Evolutionary conservation across 2,329 filamentous ascomycete species (phyloP).

Genomic region (Xylogone sp.): DNA sequence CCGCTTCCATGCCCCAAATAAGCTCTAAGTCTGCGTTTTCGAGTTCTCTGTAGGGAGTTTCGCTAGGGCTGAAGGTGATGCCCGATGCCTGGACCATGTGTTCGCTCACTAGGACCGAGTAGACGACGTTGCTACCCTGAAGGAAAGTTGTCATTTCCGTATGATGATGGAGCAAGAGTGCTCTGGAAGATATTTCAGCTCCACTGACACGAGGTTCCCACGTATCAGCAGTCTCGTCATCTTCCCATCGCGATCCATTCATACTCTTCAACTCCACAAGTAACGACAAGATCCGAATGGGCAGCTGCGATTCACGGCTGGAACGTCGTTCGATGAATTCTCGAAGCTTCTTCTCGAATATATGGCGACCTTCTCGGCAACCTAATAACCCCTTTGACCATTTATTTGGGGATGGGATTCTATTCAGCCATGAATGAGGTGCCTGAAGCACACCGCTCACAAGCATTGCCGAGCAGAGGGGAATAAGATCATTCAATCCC

Average conservation of each 20-base stretch:
- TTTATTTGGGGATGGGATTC: constrained; percentile 9
- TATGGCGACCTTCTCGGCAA: constrained; percentile 3
- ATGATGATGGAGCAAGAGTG: constrained; percentile 4
- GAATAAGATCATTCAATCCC: constrained; percentile 11
- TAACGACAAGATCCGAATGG: neutral
- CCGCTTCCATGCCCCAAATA: constrained; percentile 3
- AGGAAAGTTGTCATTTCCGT: constrained; percentile 6
- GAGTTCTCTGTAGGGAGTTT: too few species aligned
- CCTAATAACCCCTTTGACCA: constrained; percentile 7
- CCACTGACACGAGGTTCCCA: neutral
- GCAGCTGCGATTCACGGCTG: neutral
- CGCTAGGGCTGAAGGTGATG: neutral
- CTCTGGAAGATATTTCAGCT: neutral
- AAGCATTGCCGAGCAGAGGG: constrained; percentile 7
- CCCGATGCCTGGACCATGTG: neutral
- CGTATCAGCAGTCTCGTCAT: neutral
- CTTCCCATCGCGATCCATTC: constrained; percentile 4
- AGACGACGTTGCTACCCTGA: neutral
- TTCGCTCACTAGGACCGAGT: constrained; percentile 1
- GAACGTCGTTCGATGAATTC: neutral
- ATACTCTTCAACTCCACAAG: neutral
- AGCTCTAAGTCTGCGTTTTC: constrained; percentile 3
- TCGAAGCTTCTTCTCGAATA: constrained; percentile 5
- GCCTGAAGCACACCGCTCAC: neutral
- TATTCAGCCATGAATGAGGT: neutral